A percentile compares a stretch with the other conserved stretches of the same genome.
Conservation (phyloP, 2,329 filamentous ascomycete species). For the Pestalotiopsis sp. region DNA sequence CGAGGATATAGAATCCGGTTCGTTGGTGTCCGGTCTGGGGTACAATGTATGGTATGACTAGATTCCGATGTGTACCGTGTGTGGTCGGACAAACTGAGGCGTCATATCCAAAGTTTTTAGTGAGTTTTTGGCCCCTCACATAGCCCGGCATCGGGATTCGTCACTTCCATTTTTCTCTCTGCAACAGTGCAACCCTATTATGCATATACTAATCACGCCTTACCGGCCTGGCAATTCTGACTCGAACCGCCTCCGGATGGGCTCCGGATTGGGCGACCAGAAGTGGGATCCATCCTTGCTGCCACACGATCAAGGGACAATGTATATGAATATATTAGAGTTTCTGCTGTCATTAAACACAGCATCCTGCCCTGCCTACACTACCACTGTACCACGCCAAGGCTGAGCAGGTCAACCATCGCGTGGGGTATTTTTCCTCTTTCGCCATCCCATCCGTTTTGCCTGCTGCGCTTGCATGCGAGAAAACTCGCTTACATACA, state of each 20-base stretch:
- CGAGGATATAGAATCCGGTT: neutral
- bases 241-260: neutral
- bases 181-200: neutral
- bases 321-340: neutral
- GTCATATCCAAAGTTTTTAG: neutral
- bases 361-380: neutral
- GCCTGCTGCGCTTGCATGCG: too few relatives aligned
- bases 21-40: neutral
- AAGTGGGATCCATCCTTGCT: neutral
- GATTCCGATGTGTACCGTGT: neutral
- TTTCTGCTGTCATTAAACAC: neutral
- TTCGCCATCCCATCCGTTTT: too few relatives aligned
- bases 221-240: neutral
- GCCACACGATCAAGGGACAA: too few relatives aligned
- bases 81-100: neutral
- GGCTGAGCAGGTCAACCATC: neutral
- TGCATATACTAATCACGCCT: neutral
- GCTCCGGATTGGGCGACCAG: neutral
- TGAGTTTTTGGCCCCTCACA: constrained; percentile 1
- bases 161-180: neutral
- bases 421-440: neutral
- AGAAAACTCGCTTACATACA: neutral
- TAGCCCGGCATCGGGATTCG: neutral
- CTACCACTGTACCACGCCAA: neutral
- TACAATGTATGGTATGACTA: neutral